Percentiles rank a stretch among this genome's conserved stretches.
Conservation (phyloP, 163 green algal species). For the Chloroidium sp. region DNA sequence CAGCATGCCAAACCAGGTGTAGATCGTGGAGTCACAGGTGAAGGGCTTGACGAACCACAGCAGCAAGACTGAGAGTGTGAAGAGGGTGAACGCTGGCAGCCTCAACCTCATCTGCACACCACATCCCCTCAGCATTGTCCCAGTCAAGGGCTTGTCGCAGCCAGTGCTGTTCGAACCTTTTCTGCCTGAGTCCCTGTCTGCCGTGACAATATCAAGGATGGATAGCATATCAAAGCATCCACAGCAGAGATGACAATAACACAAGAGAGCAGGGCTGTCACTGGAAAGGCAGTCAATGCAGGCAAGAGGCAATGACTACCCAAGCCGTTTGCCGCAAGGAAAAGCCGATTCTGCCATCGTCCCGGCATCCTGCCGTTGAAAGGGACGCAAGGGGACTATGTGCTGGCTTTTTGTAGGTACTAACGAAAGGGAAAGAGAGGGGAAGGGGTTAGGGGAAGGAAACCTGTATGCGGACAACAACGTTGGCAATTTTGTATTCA, state of each 20-base stretch:
- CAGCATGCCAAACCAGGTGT: conserved; percentile 24
- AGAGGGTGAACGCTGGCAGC: conserved; percentile 7
- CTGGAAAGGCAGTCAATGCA: too few species aligned
- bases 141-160: neutral
- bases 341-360: too few species aligned
- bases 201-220: neutral
- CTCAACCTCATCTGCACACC: neutral
- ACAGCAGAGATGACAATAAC: neutral
- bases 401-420: too few species aligned
- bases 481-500: conserved; percentile 16
- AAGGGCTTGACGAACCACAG: conserved; percentile 16
- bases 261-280: neutral
- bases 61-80: conserved; percentile 22
- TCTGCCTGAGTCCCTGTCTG: neutral
- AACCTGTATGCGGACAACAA: conserved; percentile 9
- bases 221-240: neutral
- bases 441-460: neutral
- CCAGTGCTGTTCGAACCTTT: neutral
- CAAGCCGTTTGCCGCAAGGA: too few species aligned
- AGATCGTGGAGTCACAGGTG: conserved; percentile 18
- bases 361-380: too few species aligned
- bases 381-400: too few species aligned
- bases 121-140: neutral
- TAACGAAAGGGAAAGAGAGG: too few species aligned
- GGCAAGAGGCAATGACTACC: too few species aligned